phyloP scores from a whole-genome alignment of 2,329 filamentous ascomycete species.

The Pseudogymnoascus sp. region DNA sequence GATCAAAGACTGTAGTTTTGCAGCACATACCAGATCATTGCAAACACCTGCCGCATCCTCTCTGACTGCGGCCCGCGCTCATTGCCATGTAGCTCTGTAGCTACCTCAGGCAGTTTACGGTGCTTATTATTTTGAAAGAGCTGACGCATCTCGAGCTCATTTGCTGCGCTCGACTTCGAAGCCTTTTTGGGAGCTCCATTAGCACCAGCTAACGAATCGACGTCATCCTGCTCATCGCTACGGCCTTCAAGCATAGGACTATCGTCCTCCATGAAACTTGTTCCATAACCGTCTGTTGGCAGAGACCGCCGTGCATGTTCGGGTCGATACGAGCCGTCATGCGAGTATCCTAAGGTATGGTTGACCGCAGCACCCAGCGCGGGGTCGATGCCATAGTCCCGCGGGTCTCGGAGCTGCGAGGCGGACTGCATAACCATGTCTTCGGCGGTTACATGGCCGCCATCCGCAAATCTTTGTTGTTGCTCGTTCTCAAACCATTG shows the following conservation, averaged over 20 bases:
- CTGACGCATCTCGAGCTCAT: constrained; percentile 72
- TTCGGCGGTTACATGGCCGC: constrained; percentile 42
- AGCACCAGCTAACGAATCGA: constrained; percentile 41
- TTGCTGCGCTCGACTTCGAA: constrained; percentile 66
- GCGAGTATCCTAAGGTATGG: constrained; percentile 36
- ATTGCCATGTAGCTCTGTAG: constrained; percentile 67
- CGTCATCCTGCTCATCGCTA: constrained; percentile 49
- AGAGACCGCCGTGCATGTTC: constrained; percentile 41
- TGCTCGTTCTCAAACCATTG: constrained; percentile 29
- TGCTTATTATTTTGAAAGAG: constrained; percentile 63
- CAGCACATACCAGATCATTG: constrained; percentile 72
- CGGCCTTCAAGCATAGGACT: constrained; percentile 51
- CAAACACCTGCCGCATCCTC: constrained; percentile 76
- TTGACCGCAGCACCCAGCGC: constrained; percentile 41
- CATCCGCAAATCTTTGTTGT: constrained; percentile 23
- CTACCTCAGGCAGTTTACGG: constrained; percentile 62
- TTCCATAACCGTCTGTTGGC: constrained; percentile 45
- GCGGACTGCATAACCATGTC: constrained; percentile 52
- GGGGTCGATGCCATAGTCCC: constrained; percentile 43
- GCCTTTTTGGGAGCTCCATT: constrained; percentile 44
- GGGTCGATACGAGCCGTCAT: constrained; percentile 33
- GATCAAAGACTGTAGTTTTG: background rate
- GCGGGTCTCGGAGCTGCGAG: constrained; percentile 45
- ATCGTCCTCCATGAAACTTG: constrained; percentile 50
- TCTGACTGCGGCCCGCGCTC: constrained; percentile 76